Conservation (phyloP, 2,329 filamentous ascomycete genomes). For the Cephalotrichum gorgonifer region DNA sequence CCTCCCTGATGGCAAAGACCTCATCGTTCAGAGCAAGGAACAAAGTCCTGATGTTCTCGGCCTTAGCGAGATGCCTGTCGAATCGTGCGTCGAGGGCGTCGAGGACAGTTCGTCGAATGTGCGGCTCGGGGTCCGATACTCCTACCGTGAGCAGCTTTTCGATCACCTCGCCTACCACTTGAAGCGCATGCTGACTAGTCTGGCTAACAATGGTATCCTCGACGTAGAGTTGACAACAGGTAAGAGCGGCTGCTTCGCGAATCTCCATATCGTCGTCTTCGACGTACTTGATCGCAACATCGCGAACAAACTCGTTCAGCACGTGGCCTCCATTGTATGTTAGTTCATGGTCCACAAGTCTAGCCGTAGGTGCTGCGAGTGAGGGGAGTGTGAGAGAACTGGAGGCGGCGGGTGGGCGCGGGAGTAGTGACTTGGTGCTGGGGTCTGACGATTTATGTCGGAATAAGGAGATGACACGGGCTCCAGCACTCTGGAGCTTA, state of each 20-base stretch:
- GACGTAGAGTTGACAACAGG: slow-evolving; percentile 95
- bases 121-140: slow-evolving; percentile 81
- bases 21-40: slow-evolving; percentile 97
- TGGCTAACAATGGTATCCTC: slow-evolving; percentile 96
- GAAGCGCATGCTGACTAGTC: slow-evolving; percentile 90
- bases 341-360: background rate
- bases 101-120: slow-evolving; percentile 81
- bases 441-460: background rate
- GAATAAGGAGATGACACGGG: background rate
- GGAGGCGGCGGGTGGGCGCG: background rate
- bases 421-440: background rate
- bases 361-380: background rate
- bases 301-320: slow-evolving; percentile 94
- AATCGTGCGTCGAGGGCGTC: slow-evolving; percentile 87
- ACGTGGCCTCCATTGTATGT: slow-evolving; percentile 53
- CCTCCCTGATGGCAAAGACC: slow-evolving; percentile 83
- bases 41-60: slow-evolving; percentile 90
- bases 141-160: slow-evolving; percentile 92
- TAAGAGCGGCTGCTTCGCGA: slow-evolving; percentile 86
- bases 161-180: slow-evolving; percentile 96
- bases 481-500: background rate
- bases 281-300: slow-evolving; percentile 96
- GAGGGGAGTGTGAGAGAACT: background rate
- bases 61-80: slow-evolving; percentile 91
- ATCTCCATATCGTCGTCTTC: slow-evolving; percentile 93